Percentiles rank a stretch among this genome's conserved stretches.
phyloP scores from a whole-genome alignment of 2,329 filamentous ascomycete genomes.

The Leptographium wingfieldii region DNA sequence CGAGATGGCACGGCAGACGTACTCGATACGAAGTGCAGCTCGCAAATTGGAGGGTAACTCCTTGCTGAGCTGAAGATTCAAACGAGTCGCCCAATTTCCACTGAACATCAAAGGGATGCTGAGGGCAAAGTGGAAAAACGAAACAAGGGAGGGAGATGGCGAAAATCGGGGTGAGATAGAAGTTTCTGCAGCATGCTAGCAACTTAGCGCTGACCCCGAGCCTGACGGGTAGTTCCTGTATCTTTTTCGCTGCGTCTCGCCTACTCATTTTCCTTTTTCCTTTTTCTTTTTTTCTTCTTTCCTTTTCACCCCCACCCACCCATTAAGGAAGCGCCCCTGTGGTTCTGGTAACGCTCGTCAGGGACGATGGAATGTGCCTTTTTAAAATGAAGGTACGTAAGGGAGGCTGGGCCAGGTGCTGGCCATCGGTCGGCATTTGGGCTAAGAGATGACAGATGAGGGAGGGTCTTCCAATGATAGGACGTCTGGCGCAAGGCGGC shows the following conservation, averaged over 20 bases:
- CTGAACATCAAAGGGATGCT: not conserved
- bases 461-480: no score
- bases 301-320: not conserved
- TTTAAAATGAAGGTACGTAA: no score
- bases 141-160: not conserved
- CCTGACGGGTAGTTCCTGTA: not conserved
- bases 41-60: not conserved
- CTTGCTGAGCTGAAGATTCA: not conserved
- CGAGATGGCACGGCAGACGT: no score
- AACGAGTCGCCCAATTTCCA: not conserved
- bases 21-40: no score
- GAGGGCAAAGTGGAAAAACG: not conserved
- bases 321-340: not conserved
- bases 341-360: no score
- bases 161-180: not conserved
- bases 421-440: no score
- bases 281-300: not conserved
- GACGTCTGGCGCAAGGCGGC: no score
- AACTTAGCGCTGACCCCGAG: not conserved
- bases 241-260: not conserved
- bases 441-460: no score
- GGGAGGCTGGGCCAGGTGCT: no score
- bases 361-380: no score
- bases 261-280: not conserved
- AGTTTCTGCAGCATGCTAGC: not conserved